Conservation (phyloP, 352 stramenopile species). For the Phytophthora idaei region DNA sequence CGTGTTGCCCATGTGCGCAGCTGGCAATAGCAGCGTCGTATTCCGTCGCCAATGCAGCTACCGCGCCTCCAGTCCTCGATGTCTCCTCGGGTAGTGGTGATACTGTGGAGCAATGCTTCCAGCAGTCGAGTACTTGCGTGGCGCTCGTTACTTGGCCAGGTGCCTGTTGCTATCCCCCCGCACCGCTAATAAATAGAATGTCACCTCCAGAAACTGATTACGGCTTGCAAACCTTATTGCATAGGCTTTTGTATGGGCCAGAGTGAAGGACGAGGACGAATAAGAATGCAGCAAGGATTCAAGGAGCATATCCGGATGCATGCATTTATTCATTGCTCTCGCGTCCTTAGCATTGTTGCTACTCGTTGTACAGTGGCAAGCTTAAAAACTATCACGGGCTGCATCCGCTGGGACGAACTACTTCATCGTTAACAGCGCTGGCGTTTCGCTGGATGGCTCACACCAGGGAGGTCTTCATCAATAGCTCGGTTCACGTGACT, state of each 20-base stretch:
- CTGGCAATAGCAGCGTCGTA: constrained; percentile 3
- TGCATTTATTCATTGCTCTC: constrained; percentile 7
- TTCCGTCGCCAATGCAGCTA: constrained; percentile 1
- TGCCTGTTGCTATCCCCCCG: constrained; percentile 14
- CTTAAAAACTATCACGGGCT: constrained; percentile 4
- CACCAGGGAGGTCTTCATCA: constrained; percentile 45
- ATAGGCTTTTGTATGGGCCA: constrained; percentile 21
- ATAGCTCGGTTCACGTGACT: constrained; percentile 38
- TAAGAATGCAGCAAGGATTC: constrained; percentile 5
- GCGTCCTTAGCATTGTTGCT: not conserved
- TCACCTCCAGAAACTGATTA: constrained; percentile 30
- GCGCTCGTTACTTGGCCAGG: constrained; percentile 13
- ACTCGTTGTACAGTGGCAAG: constrained; percentile 10
- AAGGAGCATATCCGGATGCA: not conserved
- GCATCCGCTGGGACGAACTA: not conserved
- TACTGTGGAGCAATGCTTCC: not conserved
- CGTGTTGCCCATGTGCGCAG: constrained; percentile 68
- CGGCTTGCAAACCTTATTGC: constrained; percentile 8
- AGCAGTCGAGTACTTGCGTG: constrained; percentile 5
- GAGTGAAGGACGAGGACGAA: constrained; percentile 16
- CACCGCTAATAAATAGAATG: constrained; percentile 37
- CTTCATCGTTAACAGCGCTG: constrained; percentile 12
- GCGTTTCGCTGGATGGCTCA: constrained; percentile 24
- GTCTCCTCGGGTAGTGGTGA: not conserved
- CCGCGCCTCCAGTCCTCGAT: not conserved